These are phyloP conservation scores for Talaromyces sp. DNA, from an alignment of 2,329 filamentous ascomycete genomes.

Conservation along the genomic window DNA sequence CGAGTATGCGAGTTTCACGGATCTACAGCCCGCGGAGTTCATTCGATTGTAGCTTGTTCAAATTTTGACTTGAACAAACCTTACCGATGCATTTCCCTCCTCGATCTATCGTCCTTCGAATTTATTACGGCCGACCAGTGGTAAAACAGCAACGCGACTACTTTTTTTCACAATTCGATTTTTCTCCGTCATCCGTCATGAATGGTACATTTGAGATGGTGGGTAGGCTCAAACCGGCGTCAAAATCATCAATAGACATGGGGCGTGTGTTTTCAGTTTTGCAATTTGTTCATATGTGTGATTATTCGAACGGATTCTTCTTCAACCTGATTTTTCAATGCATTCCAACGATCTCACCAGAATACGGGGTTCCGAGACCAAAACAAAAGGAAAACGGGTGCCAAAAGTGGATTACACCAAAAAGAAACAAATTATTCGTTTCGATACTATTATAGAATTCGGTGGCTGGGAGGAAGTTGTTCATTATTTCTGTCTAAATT, in stretches of 20 bases:
- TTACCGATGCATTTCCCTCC: neutral
- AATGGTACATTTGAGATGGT: conserved; percentile 31
- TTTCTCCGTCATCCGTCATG: conserved; percentile 29
- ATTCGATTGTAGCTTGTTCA: neutral
- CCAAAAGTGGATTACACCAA: conserved; percentile 4
- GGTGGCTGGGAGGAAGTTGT: conserved; percentile 6
- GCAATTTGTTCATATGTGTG: conserved; percentile 26
- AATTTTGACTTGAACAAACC: neutral
- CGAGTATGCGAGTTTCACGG: neutral
- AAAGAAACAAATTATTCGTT: conserved; percentile 8
- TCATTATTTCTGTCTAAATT: conserved; percentile 2
- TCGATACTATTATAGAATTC: conserved; percentile 9
- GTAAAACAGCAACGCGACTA: conserved; percentile 18
- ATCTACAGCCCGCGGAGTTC: conserved; percentile 12
- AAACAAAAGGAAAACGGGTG: neutral
- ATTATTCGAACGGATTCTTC: conserved; percentile 29
- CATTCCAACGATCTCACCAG: neutral
- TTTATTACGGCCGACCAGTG: conserved; percentile 28
- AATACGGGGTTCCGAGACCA: neutral
- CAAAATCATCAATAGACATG: conserved; percentile 39
- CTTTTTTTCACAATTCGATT: conserved; percentile 18
- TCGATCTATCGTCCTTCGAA: conserved; percentile 11
- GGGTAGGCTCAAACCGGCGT: conserved; percentile 40
- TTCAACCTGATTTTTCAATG: neutral
- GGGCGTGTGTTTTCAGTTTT: conserved; percentile 34